Base-by-base conservation (phyloP, 2,329 filamentous ascomycete genomes). In the Chrysoporthe austroafricana region DNA sequence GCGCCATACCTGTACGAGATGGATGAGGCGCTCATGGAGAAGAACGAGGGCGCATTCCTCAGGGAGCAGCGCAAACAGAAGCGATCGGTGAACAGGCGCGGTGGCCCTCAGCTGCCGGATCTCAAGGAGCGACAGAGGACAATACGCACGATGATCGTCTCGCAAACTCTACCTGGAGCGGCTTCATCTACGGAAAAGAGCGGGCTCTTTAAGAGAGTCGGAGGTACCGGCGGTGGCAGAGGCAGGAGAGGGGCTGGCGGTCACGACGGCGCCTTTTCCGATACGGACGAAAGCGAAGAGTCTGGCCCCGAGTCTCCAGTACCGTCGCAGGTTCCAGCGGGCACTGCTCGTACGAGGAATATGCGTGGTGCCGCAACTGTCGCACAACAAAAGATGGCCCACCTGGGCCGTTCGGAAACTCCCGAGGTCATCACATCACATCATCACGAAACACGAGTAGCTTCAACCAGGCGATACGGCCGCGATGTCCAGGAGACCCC, bases 51-150 rank as follows among this genome's bases (percentile, higher is more conserved):
- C 42, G 96, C 94, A 50, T 95, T 98, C 73, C 94, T 96, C 68
- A 88, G 96, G 72, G 96, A 99, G 77, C 94, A 98, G 78, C 86
- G 96, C 73, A 88, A 94, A 63, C 94, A 98, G 80, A 99, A 99
- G 82, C 89, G 96, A 60, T 97, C 96, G 7, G 92, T 97, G 73
- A 98, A 97, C 77, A 87, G 96, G 70, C 89, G 96, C 74, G 96
- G 96, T 71, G 96, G 96, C 0, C 96, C 96, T 6, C 91, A 93
- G 69, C 83, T 99, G 52, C 96, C 96, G n/a, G 96, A 99, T 80
- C 88, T 99, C 68, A 97, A 96, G 77, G 96, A 99, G 74, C 88
- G 94, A 65, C 95, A 96, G 79, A 89, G 95, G 63, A 98, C 96
- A 0, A 95, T 98, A 66, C 89, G 96, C 59, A 97, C 95, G 0